Conservation (phyloP, 2,329 filamentous ascomycete species). For the Helotiales sp. region DNA sequence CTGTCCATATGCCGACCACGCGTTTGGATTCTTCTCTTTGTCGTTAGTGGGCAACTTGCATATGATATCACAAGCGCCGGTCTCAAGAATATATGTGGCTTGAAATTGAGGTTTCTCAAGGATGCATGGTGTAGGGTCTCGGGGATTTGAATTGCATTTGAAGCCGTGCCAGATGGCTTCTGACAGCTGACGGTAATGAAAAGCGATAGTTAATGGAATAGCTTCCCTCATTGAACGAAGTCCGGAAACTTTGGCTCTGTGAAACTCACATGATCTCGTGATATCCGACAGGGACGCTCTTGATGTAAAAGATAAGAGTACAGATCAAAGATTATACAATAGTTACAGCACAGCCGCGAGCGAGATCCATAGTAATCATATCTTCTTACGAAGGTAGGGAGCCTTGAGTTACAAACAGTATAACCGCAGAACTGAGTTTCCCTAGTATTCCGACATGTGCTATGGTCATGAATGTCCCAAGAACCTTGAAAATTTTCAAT, state of each 20-base stretch:
- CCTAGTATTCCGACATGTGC: no score
- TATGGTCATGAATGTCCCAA: no score
- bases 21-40: slow-evolving; percentile 20
- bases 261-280: not conserved
- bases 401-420: no score
- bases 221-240: not conserved
- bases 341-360: no score
- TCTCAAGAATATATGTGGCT: not conserved
- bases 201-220: not conserved
- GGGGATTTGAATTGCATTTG: not conserved
- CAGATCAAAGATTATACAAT: no score
- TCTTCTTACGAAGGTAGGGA: no score
- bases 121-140: not conserved
- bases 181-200: slow-evolving; percentile 3
- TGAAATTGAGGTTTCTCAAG: not conserved
- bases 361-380: no score
- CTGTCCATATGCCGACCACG: slow-evolving; percentile 11
- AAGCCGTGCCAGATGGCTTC: not conserved
- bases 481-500: no score
- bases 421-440: no score
- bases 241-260: not conserved
- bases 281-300: no score
- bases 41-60: not conserved
- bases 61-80: not conserved
- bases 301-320: no score